A percentile compares a stretch with the other conserved stretches of the same genome.
Evolutionary conservation across 352 stramenopile genomes (phyloP).

Genomic region (Globisporangium emineosum): DNA sequence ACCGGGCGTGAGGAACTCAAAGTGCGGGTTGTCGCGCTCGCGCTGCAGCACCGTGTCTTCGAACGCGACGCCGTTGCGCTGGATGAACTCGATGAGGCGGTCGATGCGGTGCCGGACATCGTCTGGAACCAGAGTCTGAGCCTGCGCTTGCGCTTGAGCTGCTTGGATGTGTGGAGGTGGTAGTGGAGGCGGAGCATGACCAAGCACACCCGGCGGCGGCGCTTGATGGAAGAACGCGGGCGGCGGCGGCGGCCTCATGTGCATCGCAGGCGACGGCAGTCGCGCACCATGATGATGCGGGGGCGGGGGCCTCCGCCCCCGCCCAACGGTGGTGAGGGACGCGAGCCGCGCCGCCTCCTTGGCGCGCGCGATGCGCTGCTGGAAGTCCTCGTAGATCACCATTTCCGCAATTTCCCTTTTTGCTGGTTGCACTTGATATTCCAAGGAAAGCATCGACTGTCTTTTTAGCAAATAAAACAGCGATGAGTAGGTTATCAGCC

Average conservation of each 20-base stretch:
- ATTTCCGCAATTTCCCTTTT: slow-evolving; percentile 2
- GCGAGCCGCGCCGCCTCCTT: slow-evolving; percentile 52
- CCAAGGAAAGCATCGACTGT: too few relatives aligned
- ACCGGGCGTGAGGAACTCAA: slow-evolving; percentile 42
- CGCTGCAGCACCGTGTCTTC: slow-evolving; percentile 41
- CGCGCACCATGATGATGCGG: not conserved
- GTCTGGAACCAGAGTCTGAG: slow-evolving; percentile 23
- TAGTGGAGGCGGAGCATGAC: not conserved
- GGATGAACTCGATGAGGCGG: slow-evolving; percentile 54
- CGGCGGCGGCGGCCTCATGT: slow-evolving; percentile 5
- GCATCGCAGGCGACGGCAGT: not conserved
- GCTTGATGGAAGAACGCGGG: slow-evolving; percentile 14
- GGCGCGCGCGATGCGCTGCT: slow-evolving; percentile 50
- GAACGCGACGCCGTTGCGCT: slow-evolving; percentile 52
- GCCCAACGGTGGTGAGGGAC: slow-evolving; percentile 37
- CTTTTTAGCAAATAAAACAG: not conserved
- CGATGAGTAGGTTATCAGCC: not conserved
- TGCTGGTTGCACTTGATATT: not conserved
- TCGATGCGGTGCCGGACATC: slow-evolving; percentile 52
- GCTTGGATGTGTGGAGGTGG: slow-evolving; percentile 11
- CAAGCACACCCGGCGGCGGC: slow-evolving; percentile 6
- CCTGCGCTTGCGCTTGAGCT: not conserved
- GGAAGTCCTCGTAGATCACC: slow-evolving; percentile 27
- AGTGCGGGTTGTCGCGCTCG: slow-evolving; percentile 53
- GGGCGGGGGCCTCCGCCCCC: slow-evolving; percentile 4